Evolutionary conservation across 1,284 basidiomycete genomes (phyloP).

Genomic region (Tilletia walkeri): DNA sequence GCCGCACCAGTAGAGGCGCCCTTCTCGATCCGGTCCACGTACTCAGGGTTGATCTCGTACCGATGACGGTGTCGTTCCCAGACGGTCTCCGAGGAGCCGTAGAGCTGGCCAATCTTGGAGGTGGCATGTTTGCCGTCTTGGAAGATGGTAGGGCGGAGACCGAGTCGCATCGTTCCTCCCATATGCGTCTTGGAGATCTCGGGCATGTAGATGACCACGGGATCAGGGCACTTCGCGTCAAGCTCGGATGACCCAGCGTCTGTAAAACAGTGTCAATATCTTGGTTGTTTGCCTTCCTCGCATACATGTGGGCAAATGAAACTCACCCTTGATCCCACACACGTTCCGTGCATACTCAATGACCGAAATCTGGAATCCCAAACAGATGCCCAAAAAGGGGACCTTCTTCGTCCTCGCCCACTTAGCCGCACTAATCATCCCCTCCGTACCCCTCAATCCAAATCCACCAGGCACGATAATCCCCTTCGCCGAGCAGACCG

Average conservation of each 20-base stretch:
- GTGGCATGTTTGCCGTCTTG: conserved; percentile 60
- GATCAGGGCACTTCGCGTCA: conserved; percentile 63
- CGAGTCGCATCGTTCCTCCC: conserved; percentile 97
- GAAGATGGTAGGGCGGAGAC: conserved; percentile 90
- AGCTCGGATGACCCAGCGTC: conserved; percentile 90
- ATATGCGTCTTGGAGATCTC: conserved; percentile 97
- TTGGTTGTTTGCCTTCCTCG: no score
- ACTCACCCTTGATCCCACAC: conserved; percentile 63
- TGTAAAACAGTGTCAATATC: conserved; percentile 50
- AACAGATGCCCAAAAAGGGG: conserved; percentile 93
- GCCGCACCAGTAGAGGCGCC: conserved; percentile 13
- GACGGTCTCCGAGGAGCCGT: conserved; percentile 77
- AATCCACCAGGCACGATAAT: conserved; percentile 77
- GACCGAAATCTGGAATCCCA: conserved; percentile 96
- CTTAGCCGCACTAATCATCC: conserved; percentile 95
- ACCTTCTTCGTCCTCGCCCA: conserved; percentile 93
- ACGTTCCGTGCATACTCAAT: conserved; percentile 91
- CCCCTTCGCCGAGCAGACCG: conserved; percentile 74
- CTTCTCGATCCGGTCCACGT: conserved; percentile 70
- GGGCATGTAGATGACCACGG: conserved; percentile 95
- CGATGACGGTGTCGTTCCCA: conserved; percentile 98
- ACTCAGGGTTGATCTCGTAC: conserved; percentile 92
- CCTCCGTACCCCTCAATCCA: conserved; percentile 87
- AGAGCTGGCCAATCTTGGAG: conserved; percentile 70
- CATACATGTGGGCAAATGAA: no score